These are phyloP conservation scores for Saccharomyces hybrid DNA, from an alignment of 1,139 yeast species.

Conservation along the genomic window DNA sequence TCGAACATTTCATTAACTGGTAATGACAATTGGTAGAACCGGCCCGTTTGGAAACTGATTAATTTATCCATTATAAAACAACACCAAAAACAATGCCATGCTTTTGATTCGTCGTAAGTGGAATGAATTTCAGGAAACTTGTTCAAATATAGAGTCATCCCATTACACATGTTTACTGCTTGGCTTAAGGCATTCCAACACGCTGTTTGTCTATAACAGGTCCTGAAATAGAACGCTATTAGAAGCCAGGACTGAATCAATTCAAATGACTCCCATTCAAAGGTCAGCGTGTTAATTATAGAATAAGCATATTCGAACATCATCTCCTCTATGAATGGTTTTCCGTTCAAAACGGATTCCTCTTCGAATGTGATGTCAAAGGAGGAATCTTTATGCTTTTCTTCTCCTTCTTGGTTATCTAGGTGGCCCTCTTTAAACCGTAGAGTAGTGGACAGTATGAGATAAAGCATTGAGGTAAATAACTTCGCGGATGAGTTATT, in stretches of 20 bases:
- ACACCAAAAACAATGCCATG: constrained; percentile 51
- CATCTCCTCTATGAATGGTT: constrained; percentile 38
- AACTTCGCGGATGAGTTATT: constrained; percentile 35
- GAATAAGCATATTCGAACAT: constrained; percentile 46
- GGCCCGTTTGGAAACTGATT: constrained; percentile 49
- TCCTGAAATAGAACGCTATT: constrained; percentile 46
- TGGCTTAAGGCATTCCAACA: constrained; percentile 46
- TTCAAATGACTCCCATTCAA: constrained; percentile 65
- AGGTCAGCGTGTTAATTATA: constrained; percentile 43
- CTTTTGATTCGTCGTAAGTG: constrained; percentile 43
- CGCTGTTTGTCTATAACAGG: constrained; percentile 52
- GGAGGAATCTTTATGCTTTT: constrained; percentile 12
- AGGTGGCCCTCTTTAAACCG: constrained; percentile 42
- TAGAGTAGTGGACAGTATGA: constrained; percentile 46
- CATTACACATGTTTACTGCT: constrained; percentile 48
- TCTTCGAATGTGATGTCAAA: constrained; percentile 31
- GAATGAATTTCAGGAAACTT: constrained; percentile 26
- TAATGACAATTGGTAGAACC: constrained; percentile 39
- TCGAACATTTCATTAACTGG: constrained; percentile 32
- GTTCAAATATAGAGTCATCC: constrained; percentile 45
- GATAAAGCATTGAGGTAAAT: constrained; percentile 46
- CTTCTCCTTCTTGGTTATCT: neutral
- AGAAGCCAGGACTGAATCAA: constrained; percentile 58
- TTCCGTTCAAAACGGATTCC: constrained; percentile 4
- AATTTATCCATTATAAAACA: constrained; percentile 51